Base-by-base conservation (phyloP, 768 basidiomycete species). In the Pholiota molesta region DNA sequence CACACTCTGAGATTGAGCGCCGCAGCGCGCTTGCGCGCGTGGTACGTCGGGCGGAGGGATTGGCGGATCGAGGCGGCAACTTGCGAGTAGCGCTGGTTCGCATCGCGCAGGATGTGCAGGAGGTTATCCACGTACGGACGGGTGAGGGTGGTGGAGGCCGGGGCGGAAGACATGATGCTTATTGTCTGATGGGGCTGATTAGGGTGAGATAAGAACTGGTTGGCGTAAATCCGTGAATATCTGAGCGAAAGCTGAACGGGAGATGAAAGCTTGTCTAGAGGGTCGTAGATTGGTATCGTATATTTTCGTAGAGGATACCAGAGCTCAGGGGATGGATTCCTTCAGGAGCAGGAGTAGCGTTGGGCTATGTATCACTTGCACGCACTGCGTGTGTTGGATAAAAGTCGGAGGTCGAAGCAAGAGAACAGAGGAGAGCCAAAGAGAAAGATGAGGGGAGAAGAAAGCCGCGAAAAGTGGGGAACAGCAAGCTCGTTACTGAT, bases 1-100 rank as follows among this genome's bases (percentile, higher is more conserved):
- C 83, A 75, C 52, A 88, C 72, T 6, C 61, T 65, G 35, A 87
- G 81, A 29, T 79, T 76, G n/a, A 81, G 77, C 14, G 62, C 61
- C 13, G 62, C 65, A 4, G 86, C 86, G 26, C 74, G 81, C n/a
- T 69, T 76, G 58, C 78, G 81, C 10, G 86, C 86, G 66, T 82
- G 83, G 62, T 77, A 65, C 0, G 81, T 81, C 16, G 75, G 78
- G 9, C 52, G 71, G 5, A 73, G 69, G 3, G 72, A 61, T 23
- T 64, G 65, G 53, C 84, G 83, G 26, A 75, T 68, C 40, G 69
- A 67, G 33, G 69, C 68, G 2, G 84, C 83, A 57, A 83, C 69
- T 19, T 62, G 65, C 33, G 65, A 44, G 69, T 81, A 80, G 52
- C 74, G 78, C 3, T 64, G 68, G 69, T 85, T 86, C 49, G 85